Base-by-base conservation (phyloP, 192 early-diverging fungal species). In the Lobosporangium transversale region DNA sequence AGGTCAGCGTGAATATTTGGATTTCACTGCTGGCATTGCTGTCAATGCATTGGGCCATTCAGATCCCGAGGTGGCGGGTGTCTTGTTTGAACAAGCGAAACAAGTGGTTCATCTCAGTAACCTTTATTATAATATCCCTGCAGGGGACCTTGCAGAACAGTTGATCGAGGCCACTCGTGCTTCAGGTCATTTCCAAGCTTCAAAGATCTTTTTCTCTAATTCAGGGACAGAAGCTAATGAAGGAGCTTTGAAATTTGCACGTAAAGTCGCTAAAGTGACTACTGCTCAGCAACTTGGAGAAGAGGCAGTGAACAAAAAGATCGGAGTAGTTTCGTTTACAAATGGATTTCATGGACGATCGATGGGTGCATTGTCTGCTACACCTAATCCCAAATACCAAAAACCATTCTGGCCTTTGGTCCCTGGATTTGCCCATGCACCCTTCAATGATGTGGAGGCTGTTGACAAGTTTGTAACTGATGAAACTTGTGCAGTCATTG, bases 181-280 rank as follows among this genome's bases (percentile, higher is more conserved):
- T 32, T 80, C 81, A 11, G 86, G 86, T 21, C 53, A 37, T 1
- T 80, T 78, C 58, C 52, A 78, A 4, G 88, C 88, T 24, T 44
- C 62, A 31, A 94, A 94, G 65, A 90, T 97, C 44, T 99, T 99
- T 70, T 94, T 98, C 58, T 85, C 94, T 27, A 99, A 99, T 83
- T 95, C 94, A 27, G 97, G 97, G 58, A 98, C 97, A 0, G 97
- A 99, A 78, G 96, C 97, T 26, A 99, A 99, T 76, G 96, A 99
- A 79, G 97, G 95, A 33, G 94, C 96, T 1, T 68, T 99, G 30
- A 99, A 99, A 83, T 99, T 98, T 86, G 95, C 92, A 17, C 85
- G 94, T 54, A 98, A 97, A 79, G 92, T 91, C 78, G 95, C 92
- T 31, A 93, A 89, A 31, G 17, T 75, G 21, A 43, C 83, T 53